Base-by-base conservation (phyloP, 1,284 basidiomycete species). In the Sporisorium scitamineum region DNA sequence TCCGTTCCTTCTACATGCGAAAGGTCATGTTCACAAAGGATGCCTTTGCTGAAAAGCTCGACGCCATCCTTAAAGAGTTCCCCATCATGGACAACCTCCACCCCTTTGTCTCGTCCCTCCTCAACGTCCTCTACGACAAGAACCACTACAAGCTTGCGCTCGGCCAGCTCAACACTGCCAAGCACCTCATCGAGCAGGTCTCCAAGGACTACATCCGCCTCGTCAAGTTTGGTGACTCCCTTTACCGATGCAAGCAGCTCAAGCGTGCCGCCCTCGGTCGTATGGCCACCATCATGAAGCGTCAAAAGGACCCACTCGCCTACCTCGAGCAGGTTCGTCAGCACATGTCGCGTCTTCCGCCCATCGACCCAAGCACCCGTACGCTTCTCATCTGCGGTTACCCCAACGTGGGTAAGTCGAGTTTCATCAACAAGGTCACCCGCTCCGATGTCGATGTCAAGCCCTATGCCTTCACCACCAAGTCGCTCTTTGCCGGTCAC, bases 11-110 rank as follows among this genome's bases (percentile, higher is more conserved):
- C 86, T 97, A 99, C 87, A 97, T 98, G 96, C 91, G 95, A 86
- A 99, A 98, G 87, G 95, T 99, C 87, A 99, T 97, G 88, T 99
- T 98, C 87, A 97, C 95, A 1, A 95, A 98, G 87, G 95, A 98
- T 86, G 90, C 93, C 16, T 98, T 99, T 80, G 95, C 96, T 79
- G 96, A 99, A 87, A 97, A 98, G 86, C 90, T 99, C 37, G 92
- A 92, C 65, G 92, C 92, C 37, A 99, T 99, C 84, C 88, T 99
- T 79, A 90, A 90, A 51, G 96, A 99, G 86, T 99, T 99, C 87
- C 96, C 96, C 57, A 66, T 70, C 56, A 63, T 68, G 54, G 62
- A 82, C 72, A 82, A 84, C 62, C 58, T 85, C 48, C 84, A 85
- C 52, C 84, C 84, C 24, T 85, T 85, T 53, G 80, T 77, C 54